Percentiles rank a stretch among this genome's conserved stretches.
Evolutionary conservation across 1,284 basidiomycete species (phyloP).

Genomic region (Hymenochaete sp.): DNA sequence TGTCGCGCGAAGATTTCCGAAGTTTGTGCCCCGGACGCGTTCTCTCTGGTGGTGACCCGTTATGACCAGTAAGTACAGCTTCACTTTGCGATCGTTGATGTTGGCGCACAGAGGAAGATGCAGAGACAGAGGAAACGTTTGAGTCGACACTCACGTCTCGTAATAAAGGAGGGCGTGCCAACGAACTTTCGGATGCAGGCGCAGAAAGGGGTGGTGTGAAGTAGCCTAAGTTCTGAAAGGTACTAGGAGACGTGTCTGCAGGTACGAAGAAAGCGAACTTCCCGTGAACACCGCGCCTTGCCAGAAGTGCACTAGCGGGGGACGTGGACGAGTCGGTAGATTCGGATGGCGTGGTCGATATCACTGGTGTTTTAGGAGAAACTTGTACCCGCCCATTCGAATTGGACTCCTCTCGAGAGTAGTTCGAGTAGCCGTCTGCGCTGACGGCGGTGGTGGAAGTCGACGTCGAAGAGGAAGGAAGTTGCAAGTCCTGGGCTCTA

Average conservation of each 20-base stretch:
- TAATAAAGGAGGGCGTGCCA: not conserved
- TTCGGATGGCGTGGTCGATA: not conserved
- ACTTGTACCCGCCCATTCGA: too few relatives aligned
- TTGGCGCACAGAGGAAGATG: conserved; percentile 4
- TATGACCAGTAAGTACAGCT: conserved; percentile 5
- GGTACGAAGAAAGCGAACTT: conserved; percentile 25
- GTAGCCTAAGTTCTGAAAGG: conserved; percentile 12
- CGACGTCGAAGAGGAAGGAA: not conserved
- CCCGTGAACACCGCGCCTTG: conserved; percentile 45
- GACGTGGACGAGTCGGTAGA: not conserved
- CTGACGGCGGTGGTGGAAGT: too few relatives aligned
- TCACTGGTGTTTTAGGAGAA: not conserved
- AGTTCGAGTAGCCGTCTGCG: too few relatives aligned
- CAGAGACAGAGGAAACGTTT: not conserved
- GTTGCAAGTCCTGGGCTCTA: not conserved
- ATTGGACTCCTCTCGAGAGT: too few relatives aligned
- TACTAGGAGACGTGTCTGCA: conserved; percentile 17
- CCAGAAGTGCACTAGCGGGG: conserved; percentile 23
- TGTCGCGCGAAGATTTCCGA: conserved; percentile 43
- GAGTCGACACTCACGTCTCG: conserved; percentile 7
- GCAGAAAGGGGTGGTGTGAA: conserved; percentile 17
- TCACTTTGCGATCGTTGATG: conserved; percentile 16
- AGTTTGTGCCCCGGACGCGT: conserved; percentile 14
- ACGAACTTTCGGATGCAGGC: conserved; percentile 1
- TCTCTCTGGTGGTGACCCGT: conserved; percentile 12